Percentiles rank a stretch among this genome's conserved stretches.
These are phyloP conservation scores for Debaryomyces psychrophilus DNA, from an alignment of 1,139 yeast species.

Conservation along the genomic window DNA sequence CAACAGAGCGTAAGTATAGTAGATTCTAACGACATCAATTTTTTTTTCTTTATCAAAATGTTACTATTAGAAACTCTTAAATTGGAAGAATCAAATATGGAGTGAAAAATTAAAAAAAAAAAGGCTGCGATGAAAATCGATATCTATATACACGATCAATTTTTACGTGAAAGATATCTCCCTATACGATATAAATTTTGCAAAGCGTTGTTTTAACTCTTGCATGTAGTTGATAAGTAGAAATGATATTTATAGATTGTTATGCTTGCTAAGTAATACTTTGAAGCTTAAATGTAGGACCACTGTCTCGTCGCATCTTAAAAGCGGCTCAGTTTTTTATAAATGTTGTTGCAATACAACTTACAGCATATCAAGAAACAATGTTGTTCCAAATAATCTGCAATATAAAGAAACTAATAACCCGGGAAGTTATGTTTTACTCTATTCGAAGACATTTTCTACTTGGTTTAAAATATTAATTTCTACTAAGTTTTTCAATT, in stretches of 20 bases:
- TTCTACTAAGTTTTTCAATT: background rate
- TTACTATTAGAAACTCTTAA: background rate
- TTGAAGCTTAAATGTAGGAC: background rate
- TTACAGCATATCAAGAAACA: slow-evolving; percentile 7
- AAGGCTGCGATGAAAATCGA: slow-evolving; percentile 13
- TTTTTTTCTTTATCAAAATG: background rate
- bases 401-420: slow-evolving; percentile 4
- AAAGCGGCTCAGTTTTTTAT: background rate
- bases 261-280: background rate
- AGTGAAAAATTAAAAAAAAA: slow-evolving; percentile 8
- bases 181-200: too few species aligned
- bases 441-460: background rate
- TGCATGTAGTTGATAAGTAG: background rate
- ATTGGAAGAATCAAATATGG: background rate
- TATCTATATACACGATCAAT: slow-evolving; percentile 9
- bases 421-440: background rate
- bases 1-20: slow-evolving; percentile 24
- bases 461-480: background rate
- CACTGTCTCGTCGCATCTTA: background rate
- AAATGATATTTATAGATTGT: background rate
- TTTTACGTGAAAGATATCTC: background rate
- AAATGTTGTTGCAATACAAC: slow-evolving; percentile 5
- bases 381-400: background rate
- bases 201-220: background rate
- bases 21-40: slow-evolving; percentile 12